Conservation (phyloP, 805 yeast genomes). For the Kluyveromyces siamensis region DNA sequence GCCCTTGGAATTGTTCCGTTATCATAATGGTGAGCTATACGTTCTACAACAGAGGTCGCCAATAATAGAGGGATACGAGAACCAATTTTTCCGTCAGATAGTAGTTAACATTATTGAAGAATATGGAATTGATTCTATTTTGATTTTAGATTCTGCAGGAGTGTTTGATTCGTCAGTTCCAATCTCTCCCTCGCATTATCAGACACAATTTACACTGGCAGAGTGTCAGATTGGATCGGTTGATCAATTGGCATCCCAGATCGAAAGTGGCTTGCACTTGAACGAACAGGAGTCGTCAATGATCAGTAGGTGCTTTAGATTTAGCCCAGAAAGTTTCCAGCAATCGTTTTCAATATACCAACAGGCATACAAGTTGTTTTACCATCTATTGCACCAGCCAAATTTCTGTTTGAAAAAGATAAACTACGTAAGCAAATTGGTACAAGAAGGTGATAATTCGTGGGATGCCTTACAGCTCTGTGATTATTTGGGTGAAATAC, state of each 20-base stretch:
- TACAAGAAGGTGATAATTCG: constrained; percentile 87
- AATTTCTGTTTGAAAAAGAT: constrained; percentile 15
- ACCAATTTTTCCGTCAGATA: constrained; percentile 42
- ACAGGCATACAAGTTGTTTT: constrained; percentile 20
- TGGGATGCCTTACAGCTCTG: constrained; percentile 44
- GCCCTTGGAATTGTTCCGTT: constrained; percentile 56
- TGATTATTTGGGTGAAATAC: constrained; percentile 13
- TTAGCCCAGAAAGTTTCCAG: constrained; percentile 17
- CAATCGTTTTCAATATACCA: constrained; percentile 23
- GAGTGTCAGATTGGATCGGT: constrained; percentile 17
- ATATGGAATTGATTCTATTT: constrained; percentile 35
- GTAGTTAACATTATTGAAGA: constrained; percentile 39
- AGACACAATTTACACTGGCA: constrained; percentile 15
- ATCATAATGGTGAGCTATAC: constrained; percentile 34
- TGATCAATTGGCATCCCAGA: constrained; percentile 13
- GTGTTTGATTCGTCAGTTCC: constrained; percentile 28
- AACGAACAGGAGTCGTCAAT: constrained; percentile 10
- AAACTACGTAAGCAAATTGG: constrained; percentile 46
- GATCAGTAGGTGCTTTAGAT: constrained; percentile 14
- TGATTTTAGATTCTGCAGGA: constrained; percentile 66
- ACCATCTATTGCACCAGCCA: constrained; percentile 19
- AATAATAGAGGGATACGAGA: constrained; percentile 53
- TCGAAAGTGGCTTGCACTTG: constrained; percentile 14
- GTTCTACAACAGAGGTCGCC: constrained; percentile 83
- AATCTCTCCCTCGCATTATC: neutral